Evolutionary conservation across 2,329 filamentous ascomycete genomes (phyloP), one percentile per base, ranked within the genome.

Genomic region (Nigrospora osmanthi): DNA sequence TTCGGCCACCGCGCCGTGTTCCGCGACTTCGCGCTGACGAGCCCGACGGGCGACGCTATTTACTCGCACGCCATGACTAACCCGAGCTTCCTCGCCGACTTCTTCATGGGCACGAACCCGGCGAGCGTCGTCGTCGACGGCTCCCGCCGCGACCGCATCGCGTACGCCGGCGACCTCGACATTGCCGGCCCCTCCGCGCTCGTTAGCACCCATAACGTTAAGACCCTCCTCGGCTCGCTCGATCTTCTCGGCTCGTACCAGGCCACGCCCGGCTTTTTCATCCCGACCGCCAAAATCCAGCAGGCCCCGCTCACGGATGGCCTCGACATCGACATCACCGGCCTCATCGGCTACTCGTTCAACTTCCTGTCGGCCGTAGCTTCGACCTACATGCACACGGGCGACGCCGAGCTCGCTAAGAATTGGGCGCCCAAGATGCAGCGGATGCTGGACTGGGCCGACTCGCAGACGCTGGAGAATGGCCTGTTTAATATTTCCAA

Each of bases 381-480:
- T 0, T 46, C 50, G 32, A 59, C 48, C 34, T 63, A 62, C 40
- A 52, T 54, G 44, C 47, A 52, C 35, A 61, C 57, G 11, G 61
- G 61, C 5, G 49, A 64, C 38, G 12, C 47, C 0, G 44, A 34
- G 2, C 55, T 64, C 38, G 56, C 57, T 16, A 44, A 44, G 13
- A 35, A 46, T 3, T 63, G 61, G 62, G 56, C 58, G 19, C 48
- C 58, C 19, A 45, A 44, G 36, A 47, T 56, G 3, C 44, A 49
- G n/a, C 43, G 43, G 19, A 64, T 65, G 62, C 53, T 65, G 1
- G 59, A 64, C 42, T 64, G 59, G 61, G 59, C 62, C 17, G 16
- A 60, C 43, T 61, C 58, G 15, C 57, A 64, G 40, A 47, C 50
- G 2, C 40, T 46, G 4, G 44, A 52, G 11, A 48, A 50, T 23